These are phyloP conservation scores for Raddia guianensis DNA, from an alignment of 176 grass and related monocot species.

Conservation along the genomic window DNA sequence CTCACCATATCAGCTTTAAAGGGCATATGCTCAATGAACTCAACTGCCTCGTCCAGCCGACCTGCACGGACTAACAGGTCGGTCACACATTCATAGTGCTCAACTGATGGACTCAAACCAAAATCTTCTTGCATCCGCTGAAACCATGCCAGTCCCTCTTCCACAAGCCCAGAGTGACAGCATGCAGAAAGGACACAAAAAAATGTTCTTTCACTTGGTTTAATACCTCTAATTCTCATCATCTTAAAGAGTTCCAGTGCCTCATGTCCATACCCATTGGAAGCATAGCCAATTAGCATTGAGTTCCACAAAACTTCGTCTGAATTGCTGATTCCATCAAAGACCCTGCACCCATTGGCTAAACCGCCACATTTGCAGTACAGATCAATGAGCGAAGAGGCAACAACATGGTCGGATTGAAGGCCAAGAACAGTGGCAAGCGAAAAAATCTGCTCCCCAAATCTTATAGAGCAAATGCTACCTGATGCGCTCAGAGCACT, in stretches of 20 bases:
- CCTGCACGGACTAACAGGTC: constrained; percentile 68
- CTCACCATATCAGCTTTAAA: constrained; percentile 61
- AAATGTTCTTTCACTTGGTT: constrained; percentile 60
- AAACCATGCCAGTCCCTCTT: constrained; percentile 75
- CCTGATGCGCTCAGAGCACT: constrained; percentile 68
- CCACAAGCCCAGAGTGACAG: constrained; percentile 63
- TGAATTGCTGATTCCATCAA: constrained; percentile 24
- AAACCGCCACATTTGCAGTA: constrained; percentile 78
- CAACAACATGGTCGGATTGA: constrained; percentile 49
- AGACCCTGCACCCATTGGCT: constrained; percentile 51
- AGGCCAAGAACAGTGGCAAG: constrained; percentile 50
- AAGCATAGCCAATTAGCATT: constrained; percentile 78
- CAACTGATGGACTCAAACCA: constrained; percentile 49
- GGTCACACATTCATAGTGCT: constrained; percentile 69
- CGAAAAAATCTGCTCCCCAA: constrained; percentile 68
- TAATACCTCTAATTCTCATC: constrained; percentile 51
- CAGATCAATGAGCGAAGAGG: constrained; percentile 65
- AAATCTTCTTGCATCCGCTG: constrained; percentile 58
- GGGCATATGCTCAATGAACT: constrained; percentile 77
- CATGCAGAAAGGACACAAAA: constrained; percentile 74
- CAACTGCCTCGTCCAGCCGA: constrained; percentile 63
- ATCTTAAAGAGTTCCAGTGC: constrained; percentile 52
- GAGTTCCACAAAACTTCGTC: constrained; percentile 74
- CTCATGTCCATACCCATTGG: constrained; percentile 65
- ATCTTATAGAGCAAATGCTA: constrained; percentile 62